Evolutionary conservation across 2,329 filamentous ascomycete species (phyloP).

Genomic region (Aspergillus novofumigatus): DNA sequence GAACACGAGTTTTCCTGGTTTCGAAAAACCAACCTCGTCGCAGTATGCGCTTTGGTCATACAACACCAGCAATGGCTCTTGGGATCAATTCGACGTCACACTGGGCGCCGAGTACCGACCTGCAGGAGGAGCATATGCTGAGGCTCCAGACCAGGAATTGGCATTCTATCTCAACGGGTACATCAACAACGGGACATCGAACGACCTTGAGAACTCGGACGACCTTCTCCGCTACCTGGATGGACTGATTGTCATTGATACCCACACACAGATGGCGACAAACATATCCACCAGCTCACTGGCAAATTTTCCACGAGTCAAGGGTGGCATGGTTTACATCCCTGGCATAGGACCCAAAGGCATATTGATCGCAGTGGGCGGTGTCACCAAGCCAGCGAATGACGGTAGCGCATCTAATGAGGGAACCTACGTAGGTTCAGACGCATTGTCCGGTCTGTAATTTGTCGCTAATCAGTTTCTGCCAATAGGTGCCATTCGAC

Average conservation of each 20-base stretch:
- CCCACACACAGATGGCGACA: slow-evolving; percentile 27
- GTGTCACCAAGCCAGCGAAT: slow-evolving; percentile 20
- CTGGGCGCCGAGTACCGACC: slow-evolving; percentile 20
- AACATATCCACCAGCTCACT: slow-evolving; percentile 38
- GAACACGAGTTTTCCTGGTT: slow-evolving; percentile 29
- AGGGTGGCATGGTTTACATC: slow-evolving; percentile 38
- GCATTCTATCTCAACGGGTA: slow-evolving; percentile 40
- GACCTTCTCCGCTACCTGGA: slow-evolving; percentile 22
- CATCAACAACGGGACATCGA: slow-evolving; percentile 33
- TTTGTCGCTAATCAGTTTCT: background rate
- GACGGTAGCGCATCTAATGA: slow-evolving; percentile 12
- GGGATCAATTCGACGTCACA: slow-evolving; percentile 26
- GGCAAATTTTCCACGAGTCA: slow-evolving; percentile 29
- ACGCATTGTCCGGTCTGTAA: background rate
- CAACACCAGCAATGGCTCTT: slow-evolving; percentile 16
- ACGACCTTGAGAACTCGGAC: slow-evolving; percentile 13
- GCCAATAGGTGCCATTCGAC: slow-evolving; percentile 26
- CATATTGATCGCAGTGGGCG: slow-evolving; percentile 38
- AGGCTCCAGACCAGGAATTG: slow-evolving; percentile 34
- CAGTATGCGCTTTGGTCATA: slow-evolving; percentile 31
- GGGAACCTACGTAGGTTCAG: slow-evolving; percentile 25
- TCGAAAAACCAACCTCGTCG: slow-evolving; percentile 16
- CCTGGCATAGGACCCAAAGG: slow-evolving; percentile 33
- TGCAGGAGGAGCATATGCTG: slow-evolving; percentile 35
- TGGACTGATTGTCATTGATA: slow-evolving; percentile 41